Evolutionary conservation across 441 rosid species (phyloP).

Genomic region (Populus tomentosa): DNA sequence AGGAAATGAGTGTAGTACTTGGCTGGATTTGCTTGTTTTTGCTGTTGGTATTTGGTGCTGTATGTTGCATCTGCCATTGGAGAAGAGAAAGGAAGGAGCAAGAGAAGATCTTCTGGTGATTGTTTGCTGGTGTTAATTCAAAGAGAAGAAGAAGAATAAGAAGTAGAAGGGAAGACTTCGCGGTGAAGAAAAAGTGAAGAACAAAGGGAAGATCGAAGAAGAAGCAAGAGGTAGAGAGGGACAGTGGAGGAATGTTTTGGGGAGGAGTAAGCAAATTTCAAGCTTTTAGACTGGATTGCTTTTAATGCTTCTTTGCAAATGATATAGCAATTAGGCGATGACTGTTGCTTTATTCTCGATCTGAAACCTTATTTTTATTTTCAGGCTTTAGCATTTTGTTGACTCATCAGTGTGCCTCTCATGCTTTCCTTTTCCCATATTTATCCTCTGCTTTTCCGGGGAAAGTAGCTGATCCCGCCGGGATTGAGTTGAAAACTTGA

Average conservation of each 20-base stretch:
- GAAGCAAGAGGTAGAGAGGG: slow-evolving; percentile 24
- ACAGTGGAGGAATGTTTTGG: slow-evolving; percentile 26
- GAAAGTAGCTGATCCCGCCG: not conserved
- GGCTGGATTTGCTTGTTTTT: slow-evolving; percentile 40
- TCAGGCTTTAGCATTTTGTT: slow-evolving; percentile 20
- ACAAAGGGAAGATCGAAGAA: not conserved
- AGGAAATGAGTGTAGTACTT: slow-evolving; percentile 56
- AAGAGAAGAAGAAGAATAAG: slow-evolving; percentile 13
- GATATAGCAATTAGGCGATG: not conserved
- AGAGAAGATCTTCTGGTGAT: not conserved
- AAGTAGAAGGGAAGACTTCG: slow-evolving; percentile 38
- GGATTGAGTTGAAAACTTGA: not conserved
- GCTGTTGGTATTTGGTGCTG: slow-evolving; percentile 31
- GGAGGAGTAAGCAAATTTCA: slow-evolving; percentile 31
- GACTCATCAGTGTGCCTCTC: slow-evolving; percentile 19
- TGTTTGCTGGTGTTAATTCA: slow-evolving; percentile 3
- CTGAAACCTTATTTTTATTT: not conserved
- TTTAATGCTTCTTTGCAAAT: slow-evolving; percentile 19
- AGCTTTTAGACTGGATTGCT: slow-evolving; percentile 15
- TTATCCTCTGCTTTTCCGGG: slow-evolving; percentile 5
- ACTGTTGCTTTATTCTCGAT: slow-evolving; percentile 15
- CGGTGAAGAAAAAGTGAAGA: slow-evolving; percentile 38
- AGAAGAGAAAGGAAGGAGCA: not conserved
- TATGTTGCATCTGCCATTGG: slow-evolving; percentile 54
- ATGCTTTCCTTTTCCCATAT: not conserved